Conservation (phyloP, 352 stramenopile genomes). For the Phytophthora pseudosyringae region DNA sequence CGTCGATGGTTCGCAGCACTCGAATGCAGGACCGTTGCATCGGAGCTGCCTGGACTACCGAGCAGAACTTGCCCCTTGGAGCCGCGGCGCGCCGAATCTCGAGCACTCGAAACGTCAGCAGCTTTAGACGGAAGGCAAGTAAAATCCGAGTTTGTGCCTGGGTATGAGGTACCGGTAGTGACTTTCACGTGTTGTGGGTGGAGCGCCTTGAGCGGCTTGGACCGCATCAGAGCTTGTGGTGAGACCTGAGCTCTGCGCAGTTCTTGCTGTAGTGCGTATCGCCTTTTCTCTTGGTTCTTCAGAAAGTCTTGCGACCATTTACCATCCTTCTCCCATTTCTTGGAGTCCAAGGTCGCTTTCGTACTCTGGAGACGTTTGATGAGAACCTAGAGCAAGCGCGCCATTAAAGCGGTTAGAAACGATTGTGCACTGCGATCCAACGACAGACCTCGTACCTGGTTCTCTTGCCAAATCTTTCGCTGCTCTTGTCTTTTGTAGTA, state of each 20-base stretch:
- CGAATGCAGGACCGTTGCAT: conserved; percentile 11
- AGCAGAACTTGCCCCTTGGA: conserved; percentile 20
- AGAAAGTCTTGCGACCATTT: conserved; percentile 79
- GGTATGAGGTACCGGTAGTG: background rate
- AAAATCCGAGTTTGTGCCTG: conserved; percentile 11
- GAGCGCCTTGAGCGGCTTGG: conserved; percentile 36
- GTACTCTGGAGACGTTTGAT: conserved; percentile 67
- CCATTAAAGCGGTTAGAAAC: conserved; percentile 1
- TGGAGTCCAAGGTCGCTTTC: conserved; percentile 69
- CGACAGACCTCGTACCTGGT: conserved; percentile 46
- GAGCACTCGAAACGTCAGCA: conserved; percentile 8
- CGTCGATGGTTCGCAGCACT: conserved; percentile 65
- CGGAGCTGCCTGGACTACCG: conserved; percentile 3
- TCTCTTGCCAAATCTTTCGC: conserved; percentile 75
- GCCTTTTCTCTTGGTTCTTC: conserved; percentile 58
- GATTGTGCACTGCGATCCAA: background rate
- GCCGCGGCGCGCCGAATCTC: conserved; percentile 2
- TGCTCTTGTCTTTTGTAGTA: conserved; percentile 77
- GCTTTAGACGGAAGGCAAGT: background rate
- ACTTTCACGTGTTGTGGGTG: conserved; percentile 19
- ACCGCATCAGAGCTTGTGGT: conserved; percentile 45
- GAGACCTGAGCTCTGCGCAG: conserved; percentile 51
- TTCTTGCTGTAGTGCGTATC: conserved; percentile 61
- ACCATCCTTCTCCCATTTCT: conserved; percentile 76
- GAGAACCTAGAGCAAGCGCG: conserved; percentile 37